These are phyloP conservation scores for Lavandula angustifolia DNA, from an alignment of 257 asterid species.

Conservation along the genomic window DNA sequence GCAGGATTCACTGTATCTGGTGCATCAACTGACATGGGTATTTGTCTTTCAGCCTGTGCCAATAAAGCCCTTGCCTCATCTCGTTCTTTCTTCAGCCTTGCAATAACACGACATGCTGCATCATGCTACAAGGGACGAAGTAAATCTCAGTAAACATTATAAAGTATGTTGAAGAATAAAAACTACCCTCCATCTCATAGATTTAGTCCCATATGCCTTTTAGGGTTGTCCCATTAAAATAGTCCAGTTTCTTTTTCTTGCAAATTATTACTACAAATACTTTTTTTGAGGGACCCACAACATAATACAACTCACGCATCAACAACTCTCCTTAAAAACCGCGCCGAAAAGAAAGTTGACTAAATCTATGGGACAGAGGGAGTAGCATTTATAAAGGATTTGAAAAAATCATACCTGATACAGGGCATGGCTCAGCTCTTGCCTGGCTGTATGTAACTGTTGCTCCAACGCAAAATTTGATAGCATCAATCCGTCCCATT, in stretches of 20 bases:
- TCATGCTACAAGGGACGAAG: conserved; percentile 68
- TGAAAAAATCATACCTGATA: conserved; percentile 65
- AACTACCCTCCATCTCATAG: too few relatives aligned
- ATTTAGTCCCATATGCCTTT: too few relatives aligned
- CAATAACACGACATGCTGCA: conserved; percentile 99
- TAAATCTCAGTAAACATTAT: conserved; percentile 25
- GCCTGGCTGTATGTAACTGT: conserved; percentile 93
- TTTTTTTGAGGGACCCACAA: too few relatives aligned
- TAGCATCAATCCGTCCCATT: conserved; percentile 98
- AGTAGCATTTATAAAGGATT: background rate
- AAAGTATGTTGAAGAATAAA: conserved; percentile 11
- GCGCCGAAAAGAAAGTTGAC: too few relatives aligned
- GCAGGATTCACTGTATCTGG: conserved; percentile 46
- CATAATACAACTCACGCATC: too few relatives aligned
- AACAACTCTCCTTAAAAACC: too few relatives aligned
- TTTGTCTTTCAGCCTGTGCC: conserved; percentile 85
- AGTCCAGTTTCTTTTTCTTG: too few relatives aligned
- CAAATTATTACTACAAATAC: too few relatives aligned
- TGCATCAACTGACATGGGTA: conserved; percentile 55
- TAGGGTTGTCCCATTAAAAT: too few relatives aligned
- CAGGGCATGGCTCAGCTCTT: conserved; percentile 95
- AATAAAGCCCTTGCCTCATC: conserved; percentile 86
- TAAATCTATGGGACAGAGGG: too few relatives aligned
- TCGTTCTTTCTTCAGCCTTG: conserved; percentile 94
- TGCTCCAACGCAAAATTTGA: conserved; percentile 94